phyloP scores from a whole-genome alignment of 768 basidiomycete species.

The Serendipita indica region DNA sequence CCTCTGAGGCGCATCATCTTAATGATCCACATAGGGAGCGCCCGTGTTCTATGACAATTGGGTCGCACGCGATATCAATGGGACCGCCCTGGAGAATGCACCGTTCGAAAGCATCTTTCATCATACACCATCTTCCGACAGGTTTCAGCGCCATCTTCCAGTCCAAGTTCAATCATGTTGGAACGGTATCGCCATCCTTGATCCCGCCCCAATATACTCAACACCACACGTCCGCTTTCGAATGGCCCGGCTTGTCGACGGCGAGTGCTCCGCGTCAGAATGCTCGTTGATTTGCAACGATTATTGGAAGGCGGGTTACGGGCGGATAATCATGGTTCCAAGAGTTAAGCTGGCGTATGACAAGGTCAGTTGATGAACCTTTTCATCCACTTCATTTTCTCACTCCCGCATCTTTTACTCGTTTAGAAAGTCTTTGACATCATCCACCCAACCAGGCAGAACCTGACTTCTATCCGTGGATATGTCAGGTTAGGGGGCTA shows the following conservation, averaged over 20 bases:
- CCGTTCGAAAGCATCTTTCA: conserved; percentile 94
- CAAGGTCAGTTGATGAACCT: conserved; percentile 32
- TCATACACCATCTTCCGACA: conserved; percentile 52
- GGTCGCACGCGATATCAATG: conserved; percentile 98
- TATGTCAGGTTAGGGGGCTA: conserved; percentile 92
- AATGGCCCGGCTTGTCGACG: conserved; percentile 79
- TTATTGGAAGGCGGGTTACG: conserved; percentile 93
- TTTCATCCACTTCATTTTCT: background rate
- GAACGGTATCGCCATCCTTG: conserved; percentile 94
- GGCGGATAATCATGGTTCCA: conserved; percentile 94
- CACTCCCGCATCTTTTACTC: background rate
- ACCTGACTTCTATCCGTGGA: conserved; percentile 89
- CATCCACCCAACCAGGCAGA: conserved; percentile 78
- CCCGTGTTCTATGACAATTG: conserved; percentile 98
- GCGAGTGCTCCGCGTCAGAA: conserved; percentile 90
- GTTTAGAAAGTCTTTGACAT: conserved; percentile 81
- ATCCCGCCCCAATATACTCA: conserved; percentile 88
- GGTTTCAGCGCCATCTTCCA: conserved; percentile 86
- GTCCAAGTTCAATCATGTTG: conserved; percentile 96
- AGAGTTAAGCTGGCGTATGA: conserved; percentile 95
- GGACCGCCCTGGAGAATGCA: conserved; percentile 93
- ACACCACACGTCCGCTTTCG: conserved; percentile 87
- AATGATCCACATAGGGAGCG: conserved; percentile 31
- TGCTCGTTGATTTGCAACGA: conserved; percentile 97
- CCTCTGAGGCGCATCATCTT: background rate